These are phyloP conservation scores for Agrocybe pediades DNA, from an alignment of 768 basidiomycete genomes.

Conservation along the genomic window DNA sequence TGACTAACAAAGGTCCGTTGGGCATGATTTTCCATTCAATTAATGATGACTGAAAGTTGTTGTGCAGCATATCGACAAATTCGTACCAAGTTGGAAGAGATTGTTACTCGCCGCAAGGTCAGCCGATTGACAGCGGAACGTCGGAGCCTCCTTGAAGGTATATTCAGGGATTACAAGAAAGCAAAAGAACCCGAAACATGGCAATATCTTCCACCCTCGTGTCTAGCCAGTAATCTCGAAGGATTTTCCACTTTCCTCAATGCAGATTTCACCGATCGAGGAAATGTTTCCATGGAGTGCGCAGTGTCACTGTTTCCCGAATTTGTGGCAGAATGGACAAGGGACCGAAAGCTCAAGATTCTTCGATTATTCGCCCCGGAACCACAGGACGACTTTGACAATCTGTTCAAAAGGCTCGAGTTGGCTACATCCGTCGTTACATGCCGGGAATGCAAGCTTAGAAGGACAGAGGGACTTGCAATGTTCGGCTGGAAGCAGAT, in stretches of 20 bases:
- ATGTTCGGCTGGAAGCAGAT: conserved; percentile 23
- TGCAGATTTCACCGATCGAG: conserved; percentile 14
- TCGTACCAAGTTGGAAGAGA: conserved; percentile 15
- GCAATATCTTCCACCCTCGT: conserved; percentile 18
- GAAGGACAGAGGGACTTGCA: conserved; percentile 8
- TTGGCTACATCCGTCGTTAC: conserved; percentile 22
- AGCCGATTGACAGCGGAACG: conserved; percentile 16
- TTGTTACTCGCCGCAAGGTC: conserved; percentile 12
- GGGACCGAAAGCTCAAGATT: conserved; percentile 10
- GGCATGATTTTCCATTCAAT: background rate
- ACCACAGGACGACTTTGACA: conserved; percentile 7
- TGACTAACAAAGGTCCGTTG: conserved; percentile 14
- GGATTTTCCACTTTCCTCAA: conserved; percentile 17
- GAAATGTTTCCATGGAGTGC: conserved; percentile 13
- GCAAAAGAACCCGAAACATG: conserved; percentile 15
- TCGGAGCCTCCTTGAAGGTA: conserved; percentile 11
- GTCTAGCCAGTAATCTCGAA: conserved; percentile 6
- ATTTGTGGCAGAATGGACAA: conserved; percentile 16
- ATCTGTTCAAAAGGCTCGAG: conserved; percentile 12
- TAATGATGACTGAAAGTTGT: background rate
- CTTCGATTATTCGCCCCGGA: conserved; percentile 10
- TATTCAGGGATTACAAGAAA: conserved; percentile 20
- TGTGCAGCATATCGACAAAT: conserved; percentile 18
- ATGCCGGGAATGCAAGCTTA: conserved; percentile 15
- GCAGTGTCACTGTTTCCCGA: conserved; percentile 16